These are phyloP conservation scores for Geranium brycei DNA, from an alignment of 345 rosid species.

Conservation along the genomic window DNA sequence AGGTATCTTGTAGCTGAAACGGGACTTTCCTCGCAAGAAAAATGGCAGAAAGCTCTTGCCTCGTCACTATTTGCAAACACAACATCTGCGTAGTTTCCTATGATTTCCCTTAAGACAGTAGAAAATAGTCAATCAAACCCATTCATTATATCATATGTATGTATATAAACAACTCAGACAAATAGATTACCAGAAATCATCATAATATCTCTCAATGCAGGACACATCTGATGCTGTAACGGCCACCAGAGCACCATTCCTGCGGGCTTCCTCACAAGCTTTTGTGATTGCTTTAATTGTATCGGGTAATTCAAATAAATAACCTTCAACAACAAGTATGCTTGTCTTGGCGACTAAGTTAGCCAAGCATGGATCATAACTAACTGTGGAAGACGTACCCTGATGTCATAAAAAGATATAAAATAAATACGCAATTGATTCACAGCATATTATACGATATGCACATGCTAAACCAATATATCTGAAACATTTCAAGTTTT, in stretches of 20 bases:
- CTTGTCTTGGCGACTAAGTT: constrained; percentile 58
- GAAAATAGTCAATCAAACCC: no score
- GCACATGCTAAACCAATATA: neutral
- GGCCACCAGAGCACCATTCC: constrained; percentile 69
- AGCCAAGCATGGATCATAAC: constrained; percentile 65
- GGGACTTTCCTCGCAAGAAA: constrained; percentile 55
- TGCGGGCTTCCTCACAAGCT: constrained; percentile 83
- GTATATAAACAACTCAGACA: neutral
- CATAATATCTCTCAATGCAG: constrained; percentile 83
- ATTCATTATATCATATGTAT: no score
- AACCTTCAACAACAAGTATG: constrained; percentile 80
- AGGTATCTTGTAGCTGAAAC: constrained; percentile 68
- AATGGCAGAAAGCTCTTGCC: constrained; percentile 79
- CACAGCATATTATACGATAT: neutral
- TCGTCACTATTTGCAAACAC: constrained; percentile 81
- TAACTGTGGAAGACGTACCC: constrained; percentile 81
- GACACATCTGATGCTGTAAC: constrained; percentile 89
- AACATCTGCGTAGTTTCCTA: constrained; percentile 67
- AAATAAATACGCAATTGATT: neutral
- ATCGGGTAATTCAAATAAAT: constrained; percentile 86
- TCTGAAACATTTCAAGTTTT: no score
- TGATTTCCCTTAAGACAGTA: constrained; percentile 44
- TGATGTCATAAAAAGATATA: constrained; percentile 19
- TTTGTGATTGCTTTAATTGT: constrained; percentile 63
- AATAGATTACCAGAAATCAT: constrained; percentile 69